These are phyloP conservation scores for Geum urbanum DNA, from an alignment of 306 rosid species.

Conservation along the genomic window DNA sequence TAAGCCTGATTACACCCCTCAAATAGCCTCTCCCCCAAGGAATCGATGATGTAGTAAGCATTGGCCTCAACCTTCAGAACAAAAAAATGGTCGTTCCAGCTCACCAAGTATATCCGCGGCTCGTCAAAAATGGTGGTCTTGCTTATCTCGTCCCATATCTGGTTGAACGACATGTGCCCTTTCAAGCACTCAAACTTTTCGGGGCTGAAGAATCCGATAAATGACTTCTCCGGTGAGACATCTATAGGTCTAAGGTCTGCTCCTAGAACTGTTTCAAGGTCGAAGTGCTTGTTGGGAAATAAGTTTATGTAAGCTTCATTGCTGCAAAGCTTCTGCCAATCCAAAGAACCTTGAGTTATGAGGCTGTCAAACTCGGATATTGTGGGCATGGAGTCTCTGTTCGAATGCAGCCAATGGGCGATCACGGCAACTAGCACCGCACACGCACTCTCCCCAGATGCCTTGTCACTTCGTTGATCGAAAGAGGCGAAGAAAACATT, in stretches of 20 bases:
- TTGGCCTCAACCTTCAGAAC: constrained; percentile 56
- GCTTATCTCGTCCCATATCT: constrained; percentile 57
- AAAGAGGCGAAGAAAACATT: constrained; percentile 63
- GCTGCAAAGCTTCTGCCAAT: constrained; percentile 63
- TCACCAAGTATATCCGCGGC: constrained; percentile 60
- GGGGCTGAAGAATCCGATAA: constrained; percentile 68
- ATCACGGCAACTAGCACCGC: constrained; percentile 53
- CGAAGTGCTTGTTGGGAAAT: constrained; percentile 71
- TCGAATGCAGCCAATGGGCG: constrained; percentile 81
- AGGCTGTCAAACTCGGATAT: constrained; percentile 50
- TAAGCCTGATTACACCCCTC: constrained; percentile 63
- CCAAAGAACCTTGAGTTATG: constrained; percentile 57
- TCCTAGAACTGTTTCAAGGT: constrained; percentile 61
- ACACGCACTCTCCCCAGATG: constrained; percentile 74
- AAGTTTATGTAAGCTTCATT: constrained; percentile 31
- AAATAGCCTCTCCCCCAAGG: constrained; percentile 62
- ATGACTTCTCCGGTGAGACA: constrained; percentile 45
- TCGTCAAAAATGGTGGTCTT: constrained; percentile 3
- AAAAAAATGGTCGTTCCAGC: constrained; percentile 92
- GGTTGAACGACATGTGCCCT: constrained; percentile 68
- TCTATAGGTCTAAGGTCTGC: constrained; percentile 53
- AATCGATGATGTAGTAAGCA: constrained; percentile 66
- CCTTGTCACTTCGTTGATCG: constrained; percentile 65
- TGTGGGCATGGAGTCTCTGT: constrained; percentile 41
- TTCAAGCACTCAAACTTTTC: constrained; percentile 63